A percentile compares a stretch with the other conserved stretches of the same genome.
phyloP scores from a whole-genome alignment of 768 basidiomycete species.

The Cystoderma amianthinum region DNA sequence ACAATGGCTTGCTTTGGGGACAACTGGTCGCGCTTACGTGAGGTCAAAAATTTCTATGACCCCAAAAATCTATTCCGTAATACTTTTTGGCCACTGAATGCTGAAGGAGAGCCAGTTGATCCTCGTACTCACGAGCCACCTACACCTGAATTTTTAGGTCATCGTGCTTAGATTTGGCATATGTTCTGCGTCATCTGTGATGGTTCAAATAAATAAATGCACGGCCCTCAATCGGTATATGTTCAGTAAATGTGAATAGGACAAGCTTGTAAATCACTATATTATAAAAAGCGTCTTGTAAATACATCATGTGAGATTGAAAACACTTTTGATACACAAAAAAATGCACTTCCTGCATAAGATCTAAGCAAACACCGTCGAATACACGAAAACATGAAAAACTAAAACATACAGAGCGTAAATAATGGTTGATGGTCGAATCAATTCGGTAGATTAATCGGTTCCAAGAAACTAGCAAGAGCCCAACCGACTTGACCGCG shows the following conservation, averaged over 20 bases:
- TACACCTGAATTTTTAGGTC: conserved; percentile 27
- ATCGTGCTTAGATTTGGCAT: background rate
- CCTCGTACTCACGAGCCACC: conserved; percentile 58
- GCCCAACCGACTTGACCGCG: conserved; percentile 67
- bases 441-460: conserved; percentile 27
- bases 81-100: conserved; percentile 74
- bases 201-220: background rate
- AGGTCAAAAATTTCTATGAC: conserved; percentile 73
- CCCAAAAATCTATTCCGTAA: conserved; percentile 71
- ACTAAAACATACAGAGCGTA: too few species aligned
- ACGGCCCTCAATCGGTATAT: too few species aligned
- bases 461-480: conserved; percentile 73
- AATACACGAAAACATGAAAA: too few species aligned
- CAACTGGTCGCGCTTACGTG: conserved; percentile 65
- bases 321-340: too few species aligned
- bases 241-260: too few species aligned
- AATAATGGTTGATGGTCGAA: too few species aligned
- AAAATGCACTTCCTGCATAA: too few species aligned
- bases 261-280: conserved; percentile 5
- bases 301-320: too few species aligned
- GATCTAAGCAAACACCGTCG: too few species aligned
- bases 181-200: background rate
- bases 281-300: too few species aligned
- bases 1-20: conserved; percentile 64
- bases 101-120: conserved; percentile 45